Conservation (phyloP, 2,329 filamentous ascomycete genomes). For the Colletotrichum chlorophyti region DNA sequence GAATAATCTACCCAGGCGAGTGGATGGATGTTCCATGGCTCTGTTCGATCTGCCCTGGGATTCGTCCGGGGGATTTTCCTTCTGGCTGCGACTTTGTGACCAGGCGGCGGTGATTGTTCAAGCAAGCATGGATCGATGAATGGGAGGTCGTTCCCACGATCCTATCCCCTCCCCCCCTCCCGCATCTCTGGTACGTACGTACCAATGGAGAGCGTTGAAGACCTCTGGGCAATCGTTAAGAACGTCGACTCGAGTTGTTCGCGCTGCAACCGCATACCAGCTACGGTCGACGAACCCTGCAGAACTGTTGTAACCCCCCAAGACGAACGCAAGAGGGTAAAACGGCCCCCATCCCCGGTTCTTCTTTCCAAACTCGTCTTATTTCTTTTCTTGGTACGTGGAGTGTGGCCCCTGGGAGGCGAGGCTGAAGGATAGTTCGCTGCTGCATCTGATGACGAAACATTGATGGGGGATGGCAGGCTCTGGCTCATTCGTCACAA, state of each 20-base stretch:
- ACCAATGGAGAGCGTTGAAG: not conserved
- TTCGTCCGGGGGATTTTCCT: conserved; percentile 15
- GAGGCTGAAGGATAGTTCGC: not conserved
- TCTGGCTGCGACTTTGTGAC: conserved; percentile 10
- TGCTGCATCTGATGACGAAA: conserved; percentile 8
- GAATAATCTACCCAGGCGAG: conserved; percentile 23
- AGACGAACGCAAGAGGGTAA: conserved; percentile 7
- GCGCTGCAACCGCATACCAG: not conserved
- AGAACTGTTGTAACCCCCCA: not conserved
- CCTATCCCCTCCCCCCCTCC: not conserved
- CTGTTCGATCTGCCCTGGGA: conserved; percentile 30
- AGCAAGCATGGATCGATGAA: not conserved
- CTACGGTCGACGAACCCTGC: conserved; percentile 9
- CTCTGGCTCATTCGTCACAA: not conserved
- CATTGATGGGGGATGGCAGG: not conserved
- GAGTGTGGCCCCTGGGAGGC: not conserved
- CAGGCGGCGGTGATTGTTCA: not conserved
- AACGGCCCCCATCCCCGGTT: not conserved
- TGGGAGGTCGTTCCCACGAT: not conserved
- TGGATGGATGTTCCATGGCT: conserved; percentile 24
- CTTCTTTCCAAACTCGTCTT: not conserved
- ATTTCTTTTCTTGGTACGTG: not conserved
- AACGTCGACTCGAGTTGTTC: no score
- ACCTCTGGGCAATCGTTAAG: no score
- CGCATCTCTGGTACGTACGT: conserved; percentile 5